A percentile compares a stretch with the other conserved stretches of the same genome.
Conservation (phyloP, 768 basidiomycete genomes). For the Tylopilus felleus region DNA sequence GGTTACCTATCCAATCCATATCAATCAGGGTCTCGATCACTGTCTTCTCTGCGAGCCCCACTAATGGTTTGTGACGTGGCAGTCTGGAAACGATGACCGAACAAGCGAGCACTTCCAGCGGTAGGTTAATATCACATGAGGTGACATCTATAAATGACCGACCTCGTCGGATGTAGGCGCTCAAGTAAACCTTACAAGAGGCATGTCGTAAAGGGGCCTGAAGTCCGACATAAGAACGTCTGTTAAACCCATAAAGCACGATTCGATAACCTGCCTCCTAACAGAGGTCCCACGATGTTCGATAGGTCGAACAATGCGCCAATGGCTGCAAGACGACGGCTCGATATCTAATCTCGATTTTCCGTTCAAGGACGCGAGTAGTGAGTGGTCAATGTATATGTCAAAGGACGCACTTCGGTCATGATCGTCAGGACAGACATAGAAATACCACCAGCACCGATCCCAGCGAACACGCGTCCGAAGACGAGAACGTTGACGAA, state of each 20-base stretch:
- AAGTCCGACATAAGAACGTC: neutral
- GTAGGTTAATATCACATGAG: neutral
- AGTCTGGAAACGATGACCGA: conserved; percentile 11
- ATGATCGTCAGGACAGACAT: conserved; percentile 14
- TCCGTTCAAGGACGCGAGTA: neutral
- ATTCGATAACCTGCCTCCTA: conserved; percentile 4
- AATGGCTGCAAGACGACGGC: conserved; percentile 11
- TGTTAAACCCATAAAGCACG: neutral
- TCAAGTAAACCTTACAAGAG: conserved; percentile 6
- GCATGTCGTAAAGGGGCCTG: conserved; percentile 11
- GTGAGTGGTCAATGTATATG: neutral
- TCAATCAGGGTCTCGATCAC: neutral
- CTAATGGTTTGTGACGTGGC: conserved; percentile 4
- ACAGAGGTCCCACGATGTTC: conserved; percentile 10
- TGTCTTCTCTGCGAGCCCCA: neutral
- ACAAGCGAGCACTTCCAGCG: too few species aligned
- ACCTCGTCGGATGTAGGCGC: neutral
- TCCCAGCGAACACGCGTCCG: conserved; percentile 61
- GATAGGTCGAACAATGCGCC: conserved; percentile 6
- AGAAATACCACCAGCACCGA: conserved; percentile 63
- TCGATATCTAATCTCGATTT: conserved; percentile 6
- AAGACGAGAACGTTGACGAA: conserved; percentile 62
- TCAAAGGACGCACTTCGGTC: conserved; percentile 4
- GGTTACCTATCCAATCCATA: conserved; percentile 16
- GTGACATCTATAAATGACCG: neutral